Conservation (phyloP, 106 monocot species). For the Dendrobium nobile region DNA sequence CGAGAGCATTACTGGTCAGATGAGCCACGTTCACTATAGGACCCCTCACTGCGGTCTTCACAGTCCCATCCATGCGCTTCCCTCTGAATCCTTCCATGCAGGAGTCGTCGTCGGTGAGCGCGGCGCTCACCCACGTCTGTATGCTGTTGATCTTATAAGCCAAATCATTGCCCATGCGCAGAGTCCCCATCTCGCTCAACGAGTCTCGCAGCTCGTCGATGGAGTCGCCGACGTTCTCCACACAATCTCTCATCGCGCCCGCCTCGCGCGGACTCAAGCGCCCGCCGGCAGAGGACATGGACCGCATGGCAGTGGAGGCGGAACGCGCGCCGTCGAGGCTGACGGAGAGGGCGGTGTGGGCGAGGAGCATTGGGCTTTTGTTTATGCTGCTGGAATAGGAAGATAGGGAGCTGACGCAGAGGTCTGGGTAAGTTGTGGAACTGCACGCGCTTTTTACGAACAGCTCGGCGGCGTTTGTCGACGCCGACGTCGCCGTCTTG, state of each 20-base stretch:
- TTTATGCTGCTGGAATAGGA: constrained; percentile 8
- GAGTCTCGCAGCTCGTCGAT: neutral
- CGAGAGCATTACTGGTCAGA: constrained; percentile 27
- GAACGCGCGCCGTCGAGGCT: constrained; percentile 6
- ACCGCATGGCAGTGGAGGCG: neutral
- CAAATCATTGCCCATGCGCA: neutral
- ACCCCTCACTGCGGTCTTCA: neutral
- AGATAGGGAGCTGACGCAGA: constrained; percentile 20
- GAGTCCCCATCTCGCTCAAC: neutral
- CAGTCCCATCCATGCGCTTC: neutral
- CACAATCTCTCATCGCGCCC: constrained; percentile 3
- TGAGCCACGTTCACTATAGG: neutral
- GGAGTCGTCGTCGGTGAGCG: neutral
- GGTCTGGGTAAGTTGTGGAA: constrained; percentile 15
- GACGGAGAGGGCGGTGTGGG: constrained; percentile 16
- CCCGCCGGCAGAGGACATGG: too few species aligned
- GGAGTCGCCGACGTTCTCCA: neutral
- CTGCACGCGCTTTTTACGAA: constrained; percentile 16
- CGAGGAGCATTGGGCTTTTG: constrained; percentile 6
- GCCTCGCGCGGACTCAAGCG: neutral
- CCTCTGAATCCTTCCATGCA: neutral
- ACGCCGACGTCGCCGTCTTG: too few species aligned
- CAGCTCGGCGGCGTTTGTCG: too few species aligned
- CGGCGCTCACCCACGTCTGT: neutral
- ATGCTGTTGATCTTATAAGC: neutral